phyloP scores from a whole-genome alignment of 495 filamentous ascomycete species.

The Trichoderma virens region DNA sequence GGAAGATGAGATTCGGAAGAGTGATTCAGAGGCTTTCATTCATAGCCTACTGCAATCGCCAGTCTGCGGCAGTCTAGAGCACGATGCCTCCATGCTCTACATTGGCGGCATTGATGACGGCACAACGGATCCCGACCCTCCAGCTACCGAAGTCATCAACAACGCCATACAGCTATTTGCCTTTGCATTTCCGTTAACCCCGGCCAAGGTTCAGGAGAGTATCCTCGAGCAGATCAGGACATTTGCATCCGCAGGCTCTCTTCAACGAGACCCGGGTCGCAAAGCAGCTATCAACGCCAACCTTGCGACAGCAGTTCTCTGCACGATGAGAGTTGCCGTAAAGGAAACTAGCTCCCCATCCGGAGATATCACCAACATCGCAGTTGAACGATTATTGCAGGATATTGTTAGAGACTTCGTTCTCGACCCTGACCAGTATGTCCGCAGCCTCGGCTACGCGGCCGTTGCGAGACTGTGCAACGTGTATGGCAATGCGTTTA shows the following conservation, averaged over 20 bases:
- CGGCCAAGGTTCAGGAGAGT: constrained; percentile 87
- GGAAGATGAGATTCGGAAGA: constrained; percentile 47
- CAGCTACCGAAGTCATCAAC: constrained; percentile 88
- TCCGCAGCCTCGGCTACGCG: constrained; percentile 78
- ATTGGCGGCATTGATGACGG: constrained; percentile 38
- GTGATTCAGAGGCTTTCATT: constrained; percentile 53
- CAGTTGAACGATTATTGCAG: constrained; percentile 81
- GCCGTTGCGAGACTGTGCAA: constrained; percentile 87
- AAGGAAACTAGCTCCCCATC: constrained; percentile 65
- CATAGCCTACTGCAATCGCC: constrained; percentile 65
- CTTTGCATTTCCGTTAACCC: constrained; percentile 78
- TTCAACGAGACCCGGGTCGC: constrained; percentile 81
- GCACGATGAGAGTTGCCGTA: constrained; percentile 72
- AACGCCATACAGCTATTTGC: constrained; percentile 89
- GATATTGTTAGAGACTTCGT: constrained; percentile 76
- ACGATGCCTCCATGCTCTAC: constrained; percentile 82
- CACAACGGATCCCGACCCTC: constrained; percentile 61
- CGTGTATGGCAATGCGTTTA: constrained; percentile 79
- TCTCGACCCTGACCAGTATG: constrained; percentile 71
- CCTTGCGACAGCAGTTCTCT: constrained; percentile 71
- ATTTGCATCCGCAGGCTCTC: constrained; percentile 65
- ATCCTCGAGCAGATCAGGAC: constrained; percentile 88
- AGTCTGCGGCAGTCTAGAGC: constrained; percentile 74
- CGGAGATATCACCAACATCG: constrained; percentile 64
- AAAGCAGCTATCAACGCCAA: constrained; percentile 89